Percentiles rank a stretch among this genome's conserved stretches.
phyloP scores from a whole-genome alignment of 768 basidiomycete genomes.

The Gymnopilus junonius region DNA sequence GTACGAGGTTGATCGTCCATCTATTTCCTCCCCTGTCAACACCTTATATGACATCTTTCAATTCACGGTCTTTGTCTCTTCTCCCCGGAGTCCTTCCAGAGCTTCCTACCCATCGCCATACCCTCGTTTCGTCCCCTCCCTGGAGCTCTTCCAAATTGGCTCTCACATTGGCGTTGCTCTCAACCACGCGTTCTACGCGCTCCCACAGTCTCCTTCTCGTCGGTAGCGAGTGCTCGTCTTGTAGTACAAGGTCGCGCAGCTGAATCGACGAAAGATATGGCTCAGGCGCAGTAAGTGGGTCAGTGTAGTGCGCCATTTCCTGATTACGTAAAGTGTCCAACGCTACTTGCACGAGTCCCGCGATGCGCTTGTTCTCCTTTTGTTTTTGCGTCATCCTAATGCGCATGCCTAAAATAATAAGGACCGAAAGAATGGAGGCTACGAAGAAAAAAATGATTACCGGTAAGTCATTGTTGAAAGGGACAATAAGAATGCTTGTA shows the following conservation, averaged over 20 bases:
- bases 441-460: conserved; percentile 12
- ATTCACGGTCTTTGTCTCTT: conserved; percentile 25
- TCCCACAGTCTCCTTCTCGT: conserved; percentile 76
- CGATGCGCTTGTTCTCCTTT: conserved; percentile 67
- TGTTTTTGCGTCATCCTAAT: conserved; percentile 52
- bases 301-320: conserved; percentile 81
- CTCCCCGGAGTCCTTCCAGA: conserved; percentile 37
- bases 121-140: conserved; percentile 86
- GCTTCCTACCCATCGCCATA: conserved; percentile 89
- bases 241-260: conserved; percentile 84
- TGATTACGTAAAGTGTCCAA: conserved; percentile 83
- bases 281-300: conserved; percentile 74
- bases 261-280: conserved; percentile 86
- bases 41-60: conserved; percentile 3
- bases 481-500: conserved; percentile 20
- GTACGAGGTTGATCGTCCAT: background rate
- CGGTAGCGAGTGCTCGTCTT: conserved; percentile 77
- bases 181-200: conserved; percentile 82
- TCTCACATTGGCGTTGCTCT: conserved; percentile 89
- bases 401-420: conserved; percentile 36
- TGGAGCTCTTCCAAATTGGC: conserved; percentile 82
- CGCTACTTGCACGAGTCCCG: conserved; percentile 76
- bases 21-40: background rate
- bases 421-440: conserved; percentile 38
- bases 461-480: background rate